Evolutionary conservation across 1,139 yeast genomes (phyloP).

Genomic region (Hemisphaericaspora xylofermentans): DNA sequence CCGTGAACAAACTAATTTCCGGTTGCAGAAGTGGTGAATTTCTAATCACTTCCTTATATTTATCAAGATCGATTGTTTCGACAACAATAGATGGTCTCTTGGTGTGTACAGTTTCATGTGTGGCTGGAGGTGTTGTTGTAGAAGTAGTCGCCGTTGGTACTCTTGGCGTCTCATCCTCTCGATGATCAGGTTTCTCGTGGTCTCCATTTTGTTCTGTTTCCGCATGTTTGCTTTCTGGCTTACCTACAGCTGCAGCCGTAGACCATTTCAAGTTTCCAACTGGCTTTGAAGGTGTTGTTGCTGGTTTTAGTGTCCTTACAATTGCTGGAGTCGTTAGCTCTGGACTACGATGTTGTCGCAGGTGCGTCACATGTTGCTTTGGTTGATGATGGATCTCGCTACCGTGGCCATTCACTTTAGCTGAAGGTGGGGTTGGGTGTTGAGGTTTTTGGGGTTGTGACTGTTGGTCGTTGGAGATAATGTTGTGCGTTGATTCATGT

Average conservation of each 20-base stretch:
- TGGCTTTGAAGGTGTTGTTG: slow-evolving; percentile 64
- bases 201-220: slow-evolving; percentile 3
- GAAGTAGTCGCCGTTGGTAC: background rate
- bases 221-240: slow-evolving; percentile 8
- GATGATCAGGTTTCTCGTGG: slow-evolving; percentile 4
- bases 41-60: slow-evolving; percentile 25
- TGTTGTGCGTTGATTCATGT: background rate
- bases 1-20: slow-evolving; percentile 39
- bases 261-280: slow-evolving; percentile 69
- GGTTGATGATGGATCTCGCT: slow-evolving; percentile 1
- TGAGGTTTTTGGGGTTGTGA: background rate
- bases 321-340: slow-evolving; percentile 32
- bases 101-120: background rate
- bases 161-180: slow-evolving; percentile 2
- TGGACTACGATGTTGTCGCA: slow-evolving; percentile 16
- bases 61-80: slow-evolving; percentile 10
- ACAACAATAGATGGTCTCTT: slow-evolving; percentile 1
- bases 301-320: slow-evolving; percentile 60
- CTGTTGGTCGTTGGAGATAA: background rate
- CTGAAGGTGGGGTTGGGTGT: background rate
- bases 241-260: slow-evolving; percentile 53
- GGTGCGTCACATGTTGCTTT: slow-evolving; percentile 1
- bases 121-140: slow-evolving; percentile 1
- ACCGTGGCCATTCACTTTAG: slow-evolving; percentile 6
- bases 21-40: slow-evolving; percentile 31